Evolutionary conservation across 139 green algal species (phyloP).

Genomic region (Pedinophyceae sp.): DNA sequence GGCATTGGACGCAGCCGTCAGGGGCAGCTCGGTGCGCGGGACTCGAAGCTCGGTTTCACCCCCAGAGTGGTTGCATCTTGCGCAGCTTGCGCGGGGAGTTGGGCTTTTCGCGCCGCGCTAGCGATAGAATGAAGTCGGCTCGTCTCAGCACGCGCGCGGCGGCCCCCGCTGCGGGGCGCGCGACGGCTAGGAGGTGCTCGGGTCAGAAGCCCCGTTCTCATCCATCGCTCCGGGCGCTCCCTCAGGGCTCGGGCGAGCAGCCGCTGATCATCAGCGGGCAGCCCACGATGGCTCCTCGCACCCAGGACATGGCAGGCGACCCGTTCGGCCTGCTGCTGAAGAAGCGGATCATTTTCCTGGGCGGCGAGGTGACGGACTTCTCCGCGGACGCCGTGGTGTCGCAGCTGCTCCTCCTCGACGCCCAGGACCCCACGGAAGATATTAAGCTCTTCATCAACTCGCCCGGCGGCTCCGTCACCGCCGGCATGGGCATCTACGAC

Average conservation of each 20-base stretch:
- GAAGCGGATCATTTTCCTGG: constrained; percentile 80
- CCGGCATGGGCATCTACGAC: constrained; percentile 97
- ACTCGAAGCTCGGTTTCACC: too few species aligned
- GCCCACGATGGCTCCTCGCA: constrained; percentile 40
- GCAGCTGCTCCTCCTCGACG: constrained; percentile 93
- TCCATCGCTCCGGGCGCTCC: background rate
- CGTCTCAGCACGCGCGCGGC: background rate
- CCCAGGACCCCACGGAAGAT: constrained; percentile 83
- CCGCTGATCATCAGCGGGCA: too few species aligned
- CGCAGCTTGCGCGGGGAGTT: background rate
- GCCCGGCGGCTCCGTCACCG: constrained; percentile 89
- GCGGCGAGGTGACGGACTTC: constrained; percentile 92
- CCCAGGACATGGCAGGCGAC: constrained; percentile 66
- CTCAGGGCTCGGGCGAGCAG: background rate
- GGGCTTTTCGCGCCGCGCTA: background rate
- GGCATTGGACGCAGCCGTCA: too few species aligned
- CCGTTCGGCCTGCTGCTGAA: constrained; percentile 85
- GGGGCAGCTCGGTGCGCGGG: too few species aligned
- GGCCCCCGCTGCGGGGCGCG: too few species aligned
- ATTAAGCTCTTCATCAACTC: constrained; percentile 99
- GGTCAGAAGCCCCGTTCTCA: background rate
- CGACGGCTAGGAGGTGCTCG: background rate
- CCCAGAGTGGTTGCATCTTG: too few species aligned
- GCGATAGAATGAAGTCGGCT: background rate
- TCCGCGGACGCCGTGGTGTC: constrained; percentile 83